Evolutionary conservation across 2,329 filamentous ascomycete species (phyloP), one percentile per base, ranked within the genome.

Genomic region (Dothideomycetes sp.): DNA sequence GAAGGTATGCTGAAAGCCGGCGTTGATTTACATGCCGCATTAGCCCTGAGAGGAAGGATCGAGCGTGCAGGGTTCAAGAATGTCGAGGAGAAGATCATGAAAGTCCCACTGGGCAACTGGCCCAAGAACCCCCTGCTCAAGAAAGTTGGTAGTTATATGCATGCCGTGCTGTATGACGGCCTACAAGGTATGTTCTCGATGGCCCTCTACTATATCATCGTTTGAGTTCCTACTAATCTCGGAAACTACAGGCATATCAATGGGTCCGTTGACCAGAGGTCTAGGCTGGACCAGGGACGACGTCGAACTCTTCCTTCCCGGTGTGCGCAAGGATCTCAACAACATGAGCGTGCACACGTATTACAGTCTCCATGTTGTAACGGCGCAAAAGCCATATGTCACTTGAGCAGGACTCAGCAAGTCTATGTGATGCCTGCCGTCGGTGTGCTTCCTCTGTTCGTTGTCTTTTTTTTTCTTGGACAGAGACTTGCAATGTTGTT

Each of bases 281-380:
- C 49, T 68, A 16, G 60, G 61, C 9, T 68, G 64, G 65, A 58
- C 48, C 27, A 52, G 60, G 18, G 58, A 64, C 20, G 64, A 69
- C 46, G 64, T 69, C 4, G 61, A 68, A 35, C 53, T 67, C 6
- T 56, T 69, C 33, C 53, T 60, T 3, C 58, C 58, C 18, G 52
- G 51, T 42, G 52, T 58, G 13, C 47, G 51, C 27, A 49, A 47
- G 15, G 59, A 61, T 41, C 47, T 62, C 36, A 53, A 49, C 39
- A 50, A 61, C 39, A 51, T 47, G 44, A 52, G 50, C 37, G 58
- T 62, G 9, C 58, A 61, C 47, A 56, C 57, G 4, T 61, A 61
- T 40, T 61, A 60, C 28, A 41, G 38, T 30, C 31, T 41, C 19
- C 31, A 41, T 20, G 38, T 41, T 15, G 20, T 41, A 16, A 40